phyloP scores from a whole-genome alignment of 176 grass and related monocot species.

The Rhynchospora tenuis region DNA sequence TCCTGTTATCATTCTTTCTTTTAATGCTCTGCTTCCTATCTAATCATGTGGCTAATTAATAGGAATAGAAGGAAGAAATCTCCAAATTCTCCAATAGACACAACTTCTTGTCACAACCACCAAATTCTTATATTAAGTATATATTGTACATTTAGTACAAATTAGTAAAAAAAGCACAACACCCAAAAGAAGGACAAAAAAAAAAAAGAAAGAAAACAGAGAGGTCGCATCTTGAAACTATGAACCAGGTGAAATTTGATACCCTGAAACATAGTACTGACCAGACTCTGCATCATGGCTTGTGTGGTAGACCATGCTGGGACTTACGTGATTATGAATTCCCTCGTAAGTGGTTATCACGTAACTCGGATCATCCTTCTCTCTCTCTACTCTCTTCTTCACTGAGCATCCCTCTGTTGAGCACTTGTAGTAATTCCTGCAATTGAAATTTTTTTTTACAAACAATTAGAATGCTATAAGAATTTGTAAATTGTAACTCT shows the following conservation, averaged over 20 bases:
- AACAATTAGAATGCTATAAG: not conserved
- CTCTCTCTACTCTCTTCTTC: constrained; percentile 97
- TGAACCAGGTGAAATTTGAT: constrained; percentile 12
- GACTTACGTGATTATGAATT: constrained; percentile 78
- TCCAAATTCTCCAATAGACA: not conserved
- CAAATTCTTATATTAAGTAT: not conserved
- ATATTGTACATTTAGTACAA: too few relatives aligned
- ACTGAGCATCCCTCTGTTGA: constrained; percentile 88
- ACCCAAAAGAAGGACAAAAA: not conserved
- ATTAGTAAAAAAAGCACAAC: too few relatives aligned
- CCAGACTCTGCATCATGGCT: constrained; percentile 78
- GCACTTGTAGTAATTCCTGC: constrained; percentile 96
- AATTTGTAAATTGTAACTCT: not conserved
- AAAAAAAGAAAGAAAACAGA: not conserved
- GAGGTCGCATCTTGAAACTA: not conserved
- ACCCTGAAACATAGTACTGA: constrained; percentile 78
- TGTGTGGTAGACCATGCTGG: constrained; percentile 79
- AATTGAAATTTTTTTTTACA: not conserved
- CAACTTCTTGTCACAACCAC: not conserved
- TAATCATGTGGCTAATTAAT: not conserved
- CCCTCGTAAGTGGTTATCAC: constrained; percentile 97
- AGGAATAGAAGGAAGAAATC: not conserved
- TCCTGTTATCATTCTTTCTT: not conserved
- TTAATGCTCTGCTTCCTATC: not conserved
- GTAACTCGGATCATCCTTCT: constrained; percentile 71